These are phyloP conservation scores for Oryza longistaminata DNA, from an alignment of 176 grass and related monocot genomes.

Conservation along the genomic window DNA sequence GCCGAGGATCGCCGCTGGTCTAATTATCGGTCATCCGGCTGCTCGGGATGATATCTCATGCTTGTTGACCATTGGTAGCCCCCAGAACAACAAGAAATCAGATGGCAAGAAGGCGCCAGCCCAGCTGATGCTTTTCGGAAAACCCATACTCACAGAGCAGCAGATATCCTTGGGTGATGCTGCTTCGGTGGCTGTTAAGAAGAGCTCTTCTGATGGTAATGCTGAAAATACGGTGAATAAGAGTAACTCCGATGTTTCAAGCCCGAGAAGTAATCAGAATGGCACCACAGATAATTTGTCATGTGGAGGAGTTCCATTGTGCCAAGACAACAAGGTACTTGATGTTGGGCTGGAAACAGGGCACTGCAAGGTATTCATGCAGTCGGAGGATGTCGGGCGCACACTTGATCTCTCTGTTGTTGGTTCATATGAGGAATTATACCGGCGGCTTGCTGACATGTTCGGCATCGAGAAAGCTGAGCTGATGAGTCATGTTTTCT, in stretches of 20 bases:
- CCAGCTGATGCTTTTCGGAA: conserved; percentile 87
- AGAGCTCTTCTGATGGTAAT: conserved; percentile 49
- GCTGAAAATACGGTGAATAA: conserved; percentile 43
- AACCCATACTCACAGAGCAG: conserved; percentile 82
- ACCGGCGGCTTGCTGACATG: conserved; percentile 80
- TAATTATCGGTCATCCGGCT: conserved; percentile 47
- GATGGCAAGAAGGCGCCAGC: conserved; percentile 52
- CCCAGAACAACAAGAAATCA: conserved; percentile 59
- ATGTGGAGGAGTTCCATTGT: conserved; percentile 23
- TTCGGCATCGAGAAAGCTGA: conserved; percentile 75
- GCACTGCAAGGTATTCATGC: conserved; percentile 97
- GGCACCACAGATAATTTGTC: conserved; percentile 33
- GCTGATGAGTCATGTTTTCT: conserved; percentile 84
- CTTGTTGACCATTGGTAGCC: conserved; percentile 75
- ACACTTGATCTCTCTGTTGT: conserved; percentile 77
- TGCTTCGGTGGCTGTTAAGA: conserved; percentile 15
- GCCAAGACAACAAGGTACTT: conserved; percentile 32
- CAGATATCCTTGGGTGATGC: conserved; percentile 69
- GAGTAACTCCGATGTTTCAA: conserved; percentile 44
- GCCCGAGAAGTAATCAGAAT: conserved; percentile 50
- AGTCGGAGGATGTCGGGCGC: conserved; percentile 88
- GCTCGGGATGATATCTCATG: conserved; percentile 75
- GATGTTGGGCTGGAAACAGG: conserved; percentile 68
- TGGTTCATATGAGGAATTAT: conserved; percentile 82
- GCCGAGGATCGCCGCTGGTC: conserved; percentile 59